Percentiles rank a stretch among this genome's conserved stretches.
Conservation (phyloP, 2,329 filamentous ascomycete species). For the Fusarium longipes region DNA sequence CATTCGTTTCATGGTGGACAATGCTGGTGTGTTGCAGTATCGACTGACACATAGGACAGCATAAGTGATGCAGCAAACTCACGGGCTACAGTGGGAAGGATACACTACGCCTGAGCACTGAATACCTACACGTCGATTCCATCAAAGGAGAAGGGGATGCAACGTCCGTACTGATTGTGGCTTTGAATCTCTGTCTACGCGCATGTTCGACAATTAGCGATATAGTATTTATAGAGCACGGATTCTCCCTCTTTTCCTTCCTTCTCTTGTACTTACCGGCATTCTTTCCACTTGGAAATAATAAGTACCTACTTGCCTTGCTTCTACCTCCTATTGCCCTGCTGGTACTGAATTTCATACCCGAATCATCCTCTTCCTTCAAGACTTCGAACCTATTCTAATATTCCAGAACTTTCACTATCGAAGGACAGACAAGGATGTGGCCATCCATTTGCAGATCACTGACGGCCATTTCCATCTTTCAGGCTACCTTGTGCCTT, state of each 20-base stretch:
- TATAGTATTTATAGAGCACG: not conserved
- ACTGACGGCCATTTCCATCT: constrained; percentile 44
- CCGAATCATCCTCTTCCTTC: not conserved
- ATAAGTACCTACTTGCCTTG: not conserved
- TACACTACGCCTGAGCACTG: not conserved
- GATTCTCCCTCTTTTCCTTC: not conserved
- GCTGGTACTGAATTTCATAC: too few relatives aligned
- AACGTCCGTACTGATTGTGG: not conserved
- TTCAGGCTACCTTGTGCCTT: constrained; percentile 41
- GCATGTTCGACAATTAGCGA: not conserved
- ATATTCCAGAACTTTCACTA: not conserved
- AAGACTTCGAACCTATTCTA: not conserved
- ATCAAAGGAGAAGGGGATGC: not conserved
- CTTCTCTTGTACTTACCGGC: not conserved
- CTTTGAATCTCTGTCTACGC: not conserved
- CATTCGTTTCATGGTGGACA: not conserved
- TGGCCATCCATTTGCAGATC: constrained; percentile 41
- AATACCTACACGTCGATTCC: not conserved
- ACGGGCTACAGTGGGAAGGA: not conserved
- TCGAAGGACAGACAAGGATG: constrained; percentile 37
- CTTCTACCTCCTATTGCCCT: too few relatives aligned
- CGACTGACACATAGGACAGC: not conserved
- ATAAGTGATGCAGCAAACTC: not conserved
- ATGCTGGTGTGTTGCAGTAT: not conserved
- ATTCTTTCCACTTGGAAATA: not conserved